Evolutionary conservation across 257 asterid species (phyloP), one percentile per base, ranked within the genome.

Genomic region (Orobanche coerulescens): DNA sequence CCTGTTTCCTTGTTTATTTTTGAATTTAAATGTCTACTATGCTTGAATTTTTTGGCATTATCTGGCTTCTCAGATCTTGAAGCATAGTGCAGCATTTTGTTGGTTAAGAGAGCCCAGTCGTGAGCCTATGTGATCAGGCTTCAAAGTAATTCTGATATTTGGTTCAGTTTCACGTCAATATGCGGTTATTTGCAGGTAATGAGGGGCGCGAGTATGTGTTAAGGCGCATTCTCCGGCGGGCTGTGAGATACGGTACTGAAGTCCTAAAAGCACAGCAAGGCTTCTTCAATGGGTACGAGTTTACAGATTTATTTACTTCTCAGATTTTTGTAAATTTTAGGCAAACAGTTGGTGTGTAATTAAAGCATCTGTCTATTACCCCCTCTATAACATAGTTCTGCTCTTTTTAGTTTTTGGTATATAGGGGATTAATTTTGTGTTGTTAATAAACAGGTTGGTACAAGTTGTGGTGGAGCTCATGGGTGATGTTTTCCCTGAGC

Each of bases 121-220:
- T 53, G 24, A 53, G 47, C 36, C 48, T 23, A 33, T 51, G 1
- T 24, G 9, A 40, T 33, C 16, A 22, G 58, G 15, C 50, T 25
- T 57, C 65, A 12, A 47, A 59, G 44, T 68, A 65, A 34, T 37
- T 22, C 23, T 51, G 33, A 34, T 28, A 8, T 63, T 50, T 34
- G 31, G 54, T 25, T 48, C 53, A 50, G 44, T 28, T 36, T 64
- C 12, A 59, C 39, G 52, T 53, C 33, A 40, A 52, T 73, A 64
- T 49, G 5, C 31, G 51, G 30, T 50, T 36, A 25, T 72, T 14
- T 74, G 56, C 82, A 92, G 99, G 99, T 64, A 93, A 89, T 50
- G 99, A 93, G 77, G 99, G 97, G 18, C 99, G 99, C 57, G 99
- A 93, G 59, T 93, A 93, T 75, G 96, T 87, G 49, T 78, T 93